Percentiles rank a stretch among this genome's conserved stretches.
Evolutionary conservation across 768 basidiomycete species (phyloP).

Genomic region (Aureoboletus auriporus): DNA sequence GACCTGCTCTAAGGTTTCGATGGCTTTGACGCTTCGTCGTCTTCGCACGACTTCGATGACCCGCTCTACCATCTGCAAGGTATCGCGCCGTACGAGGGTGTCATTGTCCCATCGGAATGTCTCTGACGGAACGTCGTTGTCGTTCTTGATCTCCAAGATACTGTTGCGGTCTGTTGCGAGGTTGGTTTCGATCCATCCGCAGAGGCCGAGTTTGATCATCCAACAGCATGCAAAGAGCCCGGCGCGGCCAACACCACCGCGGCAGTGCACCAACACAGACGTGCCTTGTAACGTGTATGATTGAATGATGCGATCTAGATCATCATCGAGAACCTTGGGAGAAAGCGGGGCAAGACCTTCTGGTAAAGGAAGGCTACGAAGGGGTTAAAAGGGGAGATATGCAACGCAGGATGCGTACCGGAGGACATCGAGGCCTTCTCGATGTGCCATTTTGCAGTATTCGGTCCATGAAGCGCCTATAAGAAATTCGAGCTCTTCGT

Average conservation of each 20-base stretch:
- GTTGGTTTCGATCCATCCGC: slow-evolving; percentile 52
- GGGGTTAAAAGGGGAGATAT: not conserved
- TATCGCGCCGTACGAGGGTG: slow-evolving; percentile 36
- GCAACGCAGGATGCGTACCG: slow-evolving; percentile 41
- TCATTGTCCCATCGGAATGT: slow-evolving; percentile 18
- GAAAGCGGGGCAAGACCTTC: slow-evolving; percentile 81
- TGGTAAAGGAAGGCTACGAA: slow-evolving; percentile 73
- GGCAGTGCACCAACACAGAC: slow-evolving; percentile 81
- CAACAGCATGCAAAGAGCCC: slow-evolving; percentile 91
- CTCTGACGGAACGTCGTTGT: not conserved
- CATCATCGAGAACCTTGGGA: slow-evolving; percentile 55
- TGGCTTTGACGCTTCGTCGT: slow-evolving; percentile 81
- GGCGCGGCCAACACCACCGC: slow-evolving; percentile 92
- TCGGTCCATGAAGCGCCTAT: slow-evolving; percentile 78
- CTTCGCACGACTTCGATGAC: slow-evolving; percentile 70
- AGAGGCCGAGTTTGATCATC: slow-evolving; percentile 90
- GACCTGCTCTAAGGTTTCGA: slow-evolving; percentile 95
- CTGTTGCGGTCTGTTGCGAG: slow-evolving; percentile 7
- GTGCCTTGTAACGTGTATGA: slow-evolving; percentile 70
- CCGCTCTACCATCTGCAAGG: slow-evolving; percentile 65
- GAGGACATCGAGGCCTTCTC: slow-evolving; percentile 73
- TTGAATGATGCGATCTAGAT: slow-evolving; percentile 62
- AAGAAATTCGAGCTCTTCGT: slow-evolving; percentile 76
- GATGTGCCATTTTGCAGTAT: slow-evolving; percentile 60
- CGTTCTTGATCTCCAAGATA: slow-evolving; percentile 3